These are phyloP conservation scores for Termitomyces titanicus DNA, from an alignment of 768 basidiomycete genomes.

Conservation along the genomic window DNA sequence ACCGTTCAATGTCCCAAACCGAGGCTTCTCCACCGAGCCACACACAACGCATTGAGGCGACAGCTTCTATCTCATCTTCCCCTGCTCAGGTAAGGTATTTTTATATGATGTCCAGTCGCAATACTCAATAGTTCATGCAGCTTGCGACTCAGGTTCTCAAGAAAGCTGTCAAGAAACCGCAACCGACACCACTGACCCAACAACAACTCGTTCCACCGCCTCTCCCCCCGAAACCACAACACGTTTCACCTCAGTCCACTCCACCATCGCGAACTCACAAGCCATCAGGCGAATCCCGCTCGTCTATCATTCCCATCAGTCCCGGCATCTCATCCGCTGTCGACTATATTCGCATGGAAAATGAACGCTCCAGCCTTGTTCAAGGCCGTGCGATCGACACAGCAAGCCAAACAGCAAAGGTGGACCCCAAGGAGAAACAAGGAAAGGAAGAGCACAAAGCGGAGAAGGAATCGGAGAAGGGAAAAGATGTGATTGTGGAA, in stretches of 20 bases:
- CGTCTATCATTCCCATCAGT: conserved; percentile 53
- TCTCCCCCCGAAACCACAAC: conserved; percentile 16
- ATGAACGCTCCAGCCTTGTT: conserved; percentile 7
- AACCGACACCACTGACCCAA: not conserved
- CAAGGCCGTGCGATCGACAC: not conserved
- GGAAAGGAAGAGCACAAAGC: conserved; percentile 16
- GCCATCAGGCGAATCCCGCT: conserved; percentile 32
- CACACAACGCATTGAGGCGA: conserved; percentile 18
- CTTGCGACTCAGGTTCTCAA: conserved; percentile 46
- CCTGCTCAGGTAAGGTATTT: conserved; percentile 17
- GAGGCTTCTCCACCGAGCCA: conserved; percentile 1
- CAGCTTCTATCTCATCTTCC: conserved; percentile 22
- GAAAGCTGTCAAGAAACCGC: conserved; percentile 8
- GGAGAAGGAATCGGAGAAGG: conserved; percentile 4
- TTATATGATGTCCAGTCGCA: conserved; percentile 9
- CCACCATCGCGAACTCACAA: conserved; percentile 1
- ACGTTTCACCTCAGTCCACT: not conserved
- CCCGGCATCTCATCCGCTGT: conserved; percentile 58
- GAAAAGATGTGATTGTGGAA: conserved; percentile 1
- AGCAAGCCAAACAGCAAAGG: not conserved
- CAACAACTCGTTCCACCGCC: conserved; percentile 9
- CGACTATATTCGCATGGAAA: conserved; percentile 45
- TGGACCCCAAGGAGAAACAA: conserved; percentile 4
- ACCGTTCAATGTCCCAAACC: conserved; percentile 7
- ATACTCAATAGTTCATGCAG: conserved; percentile 33